Base-by-base conservation (phyloP, 371 early-diverging fungal species). In the Mortierella sp. region DNA sequence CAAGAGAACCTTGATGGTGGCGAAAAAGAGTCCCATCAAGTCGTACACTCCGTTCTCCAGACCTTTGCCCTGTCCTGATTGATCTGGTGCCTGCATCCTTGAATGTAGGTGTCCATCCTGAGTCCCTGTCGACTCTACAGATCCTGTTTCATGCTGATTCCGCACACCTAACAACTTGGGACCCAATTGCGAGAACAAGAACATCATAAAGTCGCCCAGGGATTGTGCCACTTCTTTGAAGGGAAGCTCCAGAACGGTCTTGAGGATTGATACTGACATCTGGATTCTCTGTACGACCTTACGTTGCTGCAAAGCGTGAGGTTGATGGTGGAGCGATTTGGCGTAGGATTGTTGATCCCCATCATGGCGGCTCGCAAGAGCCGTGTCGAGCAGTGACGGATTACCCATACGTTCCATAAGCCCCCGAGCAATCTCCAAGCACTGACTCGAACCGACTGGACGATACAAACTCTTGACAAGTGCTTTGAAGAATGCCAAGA, bases 141-240 rank as follows among this genome's bases (percentile, higher is more conserved):
- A 22, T 2, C 19, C 14, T 3, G 40, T 14, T 5, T 47, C 19
- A 17, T 22, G 43, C 29, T 52, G 62, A 37, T 19, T 22, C 19
- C 56, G 57, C 21, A 29, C 48, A 2, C 57, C 60, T 31, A 68
- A 16, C 8, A 74, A 28, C 24, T 50, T 68, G 28, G 76, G 76
- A n/a, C 69, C 76, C 27, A 74, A 44, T 19, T 68, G 64, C 16
- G 43, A 40, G 19, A 74, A 64, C 39, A 74, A 57, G 47, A 64
- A 74, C 44, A 60, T 64, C 19, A 54, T 43, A 24, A 63, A 63
- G n/a, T 68, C 57, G 16, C 57, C 39, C 28, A 74, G 27, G 3
- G 57, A 34, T 2, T 13, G 37, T 0, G 60, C 12, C 9, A 68
- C 39, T 13, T 68, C 68, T 51, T 64, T 67, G 46, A 55, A 60